These are phyloP conservation scores for Physaria fendleri DNA, from an alignment of 345 rosid genomes.

Conservation along the genomic window DNA sequence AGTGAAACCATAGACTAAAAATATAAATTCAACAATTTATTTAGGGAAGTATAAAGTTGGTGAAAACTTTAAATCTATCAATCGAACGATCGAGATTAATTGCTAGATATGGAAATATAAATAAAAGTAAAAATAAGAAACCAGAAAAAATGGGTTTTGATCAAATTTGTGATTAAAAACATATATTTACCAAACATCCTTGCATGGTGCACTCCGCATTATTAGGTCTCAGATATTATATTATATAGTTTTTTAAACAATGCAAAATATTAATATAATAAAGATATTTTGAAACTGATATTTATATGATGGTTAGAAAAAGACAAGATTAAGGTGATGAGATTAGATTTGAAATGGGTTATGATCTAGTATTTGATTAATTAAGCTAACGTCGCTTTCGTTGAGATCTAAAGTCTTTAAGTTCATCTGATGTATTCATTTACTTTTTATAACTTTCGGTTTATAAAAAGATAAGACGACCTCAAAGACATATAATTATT, in stretches of 20 bases:
- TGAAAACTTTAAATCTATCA: conserved; percentile 22
- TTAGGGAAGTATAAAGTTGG: conserved; percentile 18
- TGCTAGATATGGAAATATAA: conserved; percentile 8
- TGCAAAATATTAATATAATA: not conserved
- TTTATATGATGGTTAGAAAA: not conserved
- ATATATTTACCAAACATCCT: conserved; percentile 26
- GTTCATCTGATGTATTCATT: conserved; percentile 12
- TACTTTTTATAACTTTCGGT: conserved; percentile 22
- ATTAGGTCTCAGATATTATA: conserved; percentile 4
- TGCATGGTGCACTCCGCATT: conserved; percentile 24
- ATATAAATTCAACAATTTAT: conserved; percentile 15
- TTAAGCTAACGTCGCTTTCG: conserved; percentile 24
- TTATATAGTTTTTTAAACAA: not conserved
- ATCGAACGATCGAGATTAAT: conserved; percentile 18
- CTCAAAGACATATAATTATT: not conserved
- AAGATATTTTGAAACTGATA: not conserved
- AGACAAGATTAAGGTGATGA: conserved; percentile 12
- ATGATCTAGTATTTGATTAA: conserved; percentile 15
- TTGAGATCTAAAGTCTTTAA: conserved; percentile 19
- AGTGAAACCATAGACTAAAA: conserved; percentile 1
- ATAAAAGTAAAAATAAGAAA: not conserved
- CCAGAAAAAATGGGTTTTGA: conserved; percentile 9
- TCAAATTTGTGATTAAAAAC: conserved; percentile 18
- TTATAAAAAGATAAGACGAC: conserved; percentile 7
- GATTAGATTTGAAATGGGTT: not conserved